phyloP scores from a whole-genome alignment of 2,329 filamentous ascomycete genomes.

The Sphaerulina musiva region DNA sequence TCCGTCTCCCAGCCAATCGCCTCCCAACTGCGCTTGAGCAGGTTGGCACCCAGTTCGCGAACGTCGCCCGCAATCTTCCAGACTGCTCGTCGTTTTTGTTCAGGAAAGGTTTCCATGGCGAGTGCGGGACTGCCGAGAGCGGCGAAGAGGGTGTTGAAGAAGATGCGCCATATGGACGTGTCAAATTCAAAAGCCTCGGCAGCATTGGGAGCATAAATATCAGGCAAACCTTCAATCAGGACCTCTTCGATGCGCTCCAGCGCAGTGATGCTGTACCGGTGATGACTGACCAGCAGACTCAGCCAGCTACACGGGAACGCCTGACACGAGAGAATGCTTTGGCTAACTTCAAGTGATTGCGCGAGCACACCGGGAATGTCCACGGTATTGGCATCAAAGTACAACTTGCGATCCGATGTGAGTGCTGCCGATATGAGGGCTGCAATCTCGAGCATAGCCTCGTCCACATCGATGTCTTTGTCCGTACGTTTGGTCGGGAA shows the following conservation, averaged over 20 bases:
- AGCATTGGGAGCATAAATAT: slow-evolving; percentile 78
- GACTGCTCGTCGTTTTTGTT: slow-evolving; percentile 90
- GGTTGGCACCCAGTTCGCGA: slow-evolving; percentile 78
- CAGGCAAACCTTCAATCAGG: slow-evolving; percentile 72
- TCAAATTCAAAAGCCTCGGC: slow-evolving; percentile 58
- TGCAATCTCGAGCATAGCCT: slow-evolving; percentile 80
- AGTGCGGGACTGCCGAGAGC: slow-evolving; percentile 83
- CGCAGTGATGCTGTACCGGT: slow-evolving; percentile 67
- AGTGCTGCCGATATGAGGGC: slow-evolving; percentile 67
- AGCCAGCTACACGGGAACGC: slow-evolving; percentile 88
- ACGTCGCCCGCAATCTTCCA: slow-evolving; percentile 99
- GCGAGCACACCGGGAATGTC: slow-evolving; percentile 70
- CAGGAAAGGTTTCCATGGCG: slow-evolving; percentile 89
- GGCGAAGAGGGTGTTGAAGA: slow-evolving; percentile 82
- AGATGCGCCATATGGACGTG: slow-evolving; percentile 87
- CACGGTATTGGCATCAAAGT: slow-evolving; percentile 43
- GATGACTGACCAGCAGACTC: slow-evolving; percentile 67
- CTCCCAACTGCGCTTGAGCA: slow-evolving; percentile 82
- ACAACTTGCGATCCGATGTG: slow-evolving; percentile 26
- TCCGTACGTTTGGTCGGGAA: slow-evolving; percentile 69
- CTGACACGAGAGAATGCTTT: slow-evolving; percentile 81
- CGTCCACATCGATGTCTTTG: slow-evolving; percentile 52
- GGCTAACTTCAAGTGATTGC: slow-evolving; percentile 74
- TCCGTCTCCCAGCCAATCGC: slow-evolving; percentile 94
- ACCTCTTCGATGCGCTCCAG: slow-evolving; percentile 76